Base-by-base conservation (phyloP, 2,329 filamentous ascomycete genomes). In the Diaporthe vaccinii region DNA sequence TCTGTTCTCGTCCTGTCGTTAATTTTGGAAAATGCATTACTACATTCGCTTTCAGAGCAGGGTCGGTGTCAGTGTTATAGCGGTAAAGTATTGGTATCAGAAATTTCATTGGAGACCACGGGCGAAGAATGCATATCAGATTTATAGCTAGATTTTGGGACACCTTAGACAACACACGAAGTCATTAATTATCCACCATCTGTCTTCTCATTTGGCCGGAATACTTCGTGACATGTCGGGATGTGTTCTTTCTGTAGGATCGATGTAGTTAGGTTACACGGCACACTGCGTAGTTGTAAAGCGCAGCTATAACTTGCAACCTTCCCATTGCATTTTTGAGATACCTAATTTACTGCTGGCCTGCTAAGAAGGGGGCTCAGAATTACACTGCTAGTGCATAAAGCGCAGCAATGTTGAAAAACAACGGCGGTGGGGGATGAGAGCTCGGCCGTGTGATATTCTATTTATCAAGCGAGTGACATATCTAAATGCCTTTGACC, bases 1-100 rank as follows among this genome's bases (percentile, higher is more conserved):
- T n/a, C 7, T 20, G n/a, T 28, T 41, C 25, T 53, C 25, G 10
- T 14, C 44, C 61, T 68, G 34, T 53, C 53, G 51, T 57, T 39
- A 4, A n/a, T 14, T 4, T 20, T 8, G 46, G 9, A 6, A 68
- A 68, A 20, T 51, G 65, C 49, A 69, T 41, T 53, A 53, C 20
- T 14, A 69, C 34, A n/a, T 55, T 69, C 65, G 65, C 31, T 69
- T 69, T 25, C 17, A 34, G 65, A 28, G 22, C 46, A 25, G 22
- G 34, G n/a, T 5, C 31, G 36, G 49, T 69, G 34, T 36, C 25
- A 10, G 46, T 15, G 7, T 55, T 12, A 65, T 2, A 6, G 36
- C 59, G 59, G 39, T 25, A 12, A 31, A 31, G n/a, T n/a, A 7
- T 46, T 46, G 4, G 41, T 4, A 22, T 28, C n/a, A 31, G 4